These are phyloP conservation scores for Bimuria novae-zelandiae DNA, from an alignment of 2,329 filamentous ascomycete genomes.

Conservation along the genomic window DNA sequence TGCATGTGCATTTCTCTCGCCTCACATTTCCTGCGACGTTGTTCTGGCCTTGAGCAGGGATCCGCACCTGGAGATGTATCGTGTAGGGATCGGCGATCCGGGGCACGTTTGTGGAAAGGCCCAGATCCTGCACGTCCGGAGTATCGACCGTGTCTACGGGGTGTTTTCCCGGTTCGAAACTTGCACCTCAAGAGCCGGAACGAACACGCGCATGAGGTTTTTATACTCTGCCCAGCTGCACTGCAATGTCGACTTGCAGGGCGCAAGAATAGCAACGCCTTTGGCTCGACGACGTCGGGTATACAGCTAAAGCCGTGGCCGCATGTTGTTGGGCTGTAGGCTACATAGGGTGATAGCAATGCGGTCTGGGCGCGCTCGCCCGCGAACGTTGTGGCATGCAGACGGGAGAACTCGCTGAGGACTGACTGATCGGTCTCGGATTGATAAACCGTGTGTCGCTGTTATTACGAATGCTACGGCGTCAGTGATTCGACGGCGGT, in stretches of 20 bases:
- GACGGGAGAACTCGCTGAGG: not conserved
- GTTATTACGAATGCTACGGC: too few relatives aligned
- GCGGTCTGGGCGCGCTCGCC: not conserved
- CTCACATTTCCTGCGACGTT: not conserved
- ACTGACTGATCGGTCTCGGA: not conserved
- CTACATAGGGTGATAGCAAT: not conserved
- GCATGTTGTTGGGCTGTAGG: not conserved
- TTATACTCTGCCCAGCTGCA: not conserved
- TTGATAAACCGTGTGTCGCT: not conserved
- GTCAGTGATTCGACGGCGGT: not conserved
- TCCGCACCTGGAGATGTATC: too few relatives aligned
- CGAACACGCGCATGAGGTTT: too few relatives aligned
- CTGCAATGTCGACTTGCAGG: not conserved
- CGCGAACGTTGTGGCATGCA: not conserved
- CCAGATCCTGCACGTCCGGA: not conserved
- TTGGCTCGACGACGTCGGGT: not conserved
- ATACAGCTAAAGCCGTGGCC: not conserved
- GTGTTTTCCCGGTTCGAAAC: conserved; percentile 3
- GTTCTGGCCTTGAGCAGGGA: too few relatives aligned
- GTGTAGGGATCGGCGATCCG: too few relatives aligned
- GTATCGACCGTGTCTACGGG: not conserved
- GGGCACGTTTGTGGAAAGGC: not conserved
- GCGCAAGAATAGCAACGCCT: not conserved
- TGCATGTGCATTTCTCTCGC: not conserved
- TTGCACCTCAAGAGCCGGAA: conserved; percentile 4